Base-by-base conservation (phyloP, 2,329 filamentous ascomycete species). In the Zarea fungicola region DNA sequence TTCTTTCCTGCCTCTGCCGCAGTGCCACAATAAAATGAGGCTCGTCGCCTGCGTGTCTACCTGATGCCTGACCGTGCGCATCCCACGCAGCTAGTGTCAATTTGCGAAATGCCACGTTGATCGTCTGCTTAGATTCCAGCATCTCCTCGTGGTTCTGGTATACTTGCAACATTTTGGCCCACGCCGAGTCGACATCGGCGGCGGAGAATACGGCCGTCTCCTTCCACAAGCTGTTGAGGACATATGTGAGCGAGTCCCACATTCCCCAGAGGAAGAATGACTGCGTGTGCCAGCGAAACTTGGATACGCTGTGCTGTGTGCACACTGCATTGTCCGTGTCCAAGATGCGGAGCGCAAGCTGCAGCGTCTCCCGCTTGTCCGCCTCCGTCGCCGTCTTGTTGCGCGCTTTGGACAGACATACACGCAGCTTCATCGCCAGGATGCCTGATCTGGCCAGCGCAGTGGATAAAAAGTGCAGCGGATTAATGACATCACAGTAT, bases 401-500 rank as follows among this genome's bases (percentile, higher is more conserved):
- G 53, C 47, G 55, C 18, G 59, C 39, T 28, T 49, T 59, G 25
- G 51, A 50, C 21, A 59, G 54, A n/a, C 52, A 53, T 3, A 48
- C 52, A 4, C 52, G 57, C 11, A 60, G 52, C 9, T 56, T 55
- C 51, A 62, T 61, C 21, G 55, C 56, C 4, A 55, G 60, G 19
- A 62, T 57, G 2, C 58, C 62, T 0, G 58, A 58, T 21, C 63
- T 52, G 5, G 56, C 62, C 14, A 61, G 42, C 37, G 55, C 54
- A 18, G 61, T 54, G 11, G 60, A 59, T 23, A 65, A 39, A 56
- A 58, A 48, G 43, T 74, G 70, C 1, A 71, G 48, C 0, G 69
- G 69, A 16, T 66, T 61, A 11, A 67, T 52, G 2, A 71, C 60
- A 45, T 75, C 70, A 55, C 69, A 73, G 52, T 73, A 72, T 4